phyloP scores from a whole-genome alignment of 148 eudicot species.

The Arbutus unedo region DNA sequence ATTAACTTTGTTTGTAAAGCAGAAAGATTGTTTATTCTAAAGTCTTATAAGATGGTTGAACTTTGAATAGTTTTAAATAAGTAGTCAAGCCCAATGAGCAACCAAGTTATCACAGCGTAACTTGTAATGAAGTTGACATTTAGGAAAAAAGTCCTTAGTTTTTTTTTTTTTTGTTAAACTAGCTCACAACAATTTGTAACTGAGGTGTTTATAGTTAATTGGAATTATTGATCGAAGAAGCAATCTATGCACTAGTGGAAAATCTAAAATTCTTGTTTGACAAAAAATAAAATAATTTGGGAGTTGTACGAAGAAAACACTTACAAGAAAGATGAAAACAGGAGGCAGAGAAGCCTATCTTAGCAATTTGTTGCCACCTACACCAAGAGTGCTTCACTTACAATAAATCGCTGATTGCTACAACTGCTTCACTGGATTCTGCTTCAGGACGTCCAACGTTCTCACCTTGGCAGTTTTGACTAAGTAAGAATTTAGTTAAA shows the following conservation, averaged over 20 bases:
- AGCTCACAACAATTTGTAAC: neutral
- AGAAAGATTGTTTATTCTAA: too few relatives aligned
- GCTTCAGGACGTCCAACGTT: too few relatives aligned
- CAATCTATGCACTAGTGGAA: neutral
- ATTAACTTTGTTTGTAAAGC: too few relatives aligned
- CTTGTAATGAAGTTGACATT: neutral
- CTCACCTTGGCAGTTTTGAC: neutral
- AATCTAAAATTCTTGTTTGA: neutral
- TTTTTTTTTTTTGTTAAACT: neutral
- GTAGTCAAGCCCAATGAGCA: too few relatives aligned
- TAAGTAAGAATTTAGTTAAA: neutral
- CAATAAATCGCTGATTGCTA: neutral
- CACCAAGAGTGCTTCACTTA: neutral
- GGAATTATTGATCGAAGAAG: neutral
- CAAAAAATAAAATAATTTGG: neutral
- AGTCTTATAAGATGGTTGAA: too few relatives aligned
- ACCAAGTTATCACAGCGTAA: too few relatives aligned
- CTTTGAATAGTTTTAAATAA: too few relatives aligned
- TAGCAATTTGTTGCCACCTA: neutral
- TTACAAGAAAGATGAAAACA: neutral
- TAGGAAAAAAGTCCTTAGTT: neutral
- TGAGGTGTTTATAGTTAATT: neutral
- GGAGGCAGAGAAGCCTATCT: neutral
- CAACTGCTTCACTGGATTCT: neutral
- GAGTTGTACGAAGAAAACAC: neutral